Base-by-base conservation (phyloP, 2,329 filamentous ascomycete genomes). In the Aphanoascus verrucosus region DNA sequence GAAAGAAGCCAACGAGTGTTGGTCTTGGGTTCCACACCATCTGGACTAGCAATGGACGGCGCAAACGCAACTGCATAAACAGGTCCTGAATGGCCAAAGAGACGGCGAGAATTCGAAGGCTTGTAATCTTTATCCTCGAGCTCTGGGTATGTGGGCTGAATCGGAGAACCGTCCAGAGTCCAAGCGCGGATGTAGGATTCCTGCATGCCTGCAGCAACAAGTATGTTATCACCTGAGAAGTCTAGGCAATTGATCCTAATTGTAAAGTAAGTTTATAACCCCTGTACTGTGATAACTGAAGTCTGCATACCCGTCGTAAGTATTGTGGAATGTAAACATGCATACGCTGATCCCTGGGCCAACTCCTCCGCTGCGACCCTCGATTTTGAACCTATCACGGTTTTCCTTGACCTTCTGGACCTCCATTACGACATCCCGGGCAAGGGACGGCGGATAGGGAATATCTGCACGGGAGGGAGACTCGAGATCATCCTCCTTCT, bases 261-360 rank as follows among this genome's bases (percentile, higher is more conserved):
- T 9, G 52, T 34, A 48, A 35, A 48, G 56, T 68, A 56, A 69
- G 62, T 34, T 45, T 48, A 55, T 49, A 37, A 46, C n/a, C 17
- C 42, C 11, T 43, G 11, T 17, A 6, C 8, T 56, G 42, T 9
- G 31, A 15, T 35, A 12, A 19, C 32, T 9, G 5, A 28, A 7
- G 23, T 28, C 15, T 32, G 58, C 81, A 74, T 72, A 90, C 88
- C 82, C 86, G 69, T 94, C 89, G 58, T 89, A 84, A 0, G 88
- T 94, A 69, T 98, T 98, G 74, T 98, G 93, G 65, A 97, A 95
- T 0, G 93, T 98, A 67, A 94, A 96, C 86, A 97, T 97, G 74
- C 88, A 93, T 20, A 94, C 84, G 63, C 89, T 94, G 56, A 96
- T 77, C 23, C 84, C 83, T 52, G 88, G 82, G 12, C 90, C 88